phyloP scores from a whole-genome alignment of 345 rosid species.

The Eucalyptus victrix region DNA sequence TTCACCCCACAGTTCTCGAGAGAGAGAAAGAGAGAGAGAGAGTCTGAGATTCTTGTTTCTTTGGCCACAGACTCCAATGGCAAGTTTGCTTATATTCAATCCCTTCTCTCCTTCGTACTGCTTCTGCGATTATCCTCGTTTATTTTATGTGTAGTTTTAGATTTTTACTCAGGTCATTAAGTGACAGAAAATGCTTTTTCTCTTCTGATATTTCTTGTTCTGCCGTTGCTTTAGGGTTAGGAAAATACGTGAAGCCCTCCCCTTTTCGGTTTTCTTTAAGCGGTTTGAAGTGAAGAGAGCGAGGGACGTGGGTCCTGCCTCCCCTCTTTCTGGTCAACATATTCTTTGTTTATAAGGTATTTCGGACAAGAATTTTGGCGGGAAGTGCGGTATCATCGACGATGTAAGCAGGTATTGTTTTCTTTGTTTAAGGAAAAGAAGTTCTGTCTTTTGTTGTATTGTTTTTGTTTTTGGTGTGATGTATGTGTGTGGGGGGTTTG shows the following conservation, averaged over 20 bases:
- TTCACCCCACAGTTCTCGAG: background rate
- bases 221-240: background rate
- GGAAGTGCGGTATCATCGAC: background rate
- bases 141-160: background rate
- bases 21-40: background rate
- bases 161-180: background rate
- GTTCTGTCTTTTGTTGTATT: background rate
- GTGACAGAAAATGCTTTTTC: background rate
- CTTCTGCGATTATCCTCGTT: background rate
- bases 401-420: background rate
- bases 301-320: conserved; percentile 49
- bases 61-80: background rate
- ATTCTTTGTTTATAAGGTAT: background rate
- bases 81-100: background rate
- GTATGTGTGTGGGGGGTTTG: background rate
- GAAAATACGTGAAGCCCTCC: background rate
- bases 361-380: background rate
- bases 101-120: background rate
- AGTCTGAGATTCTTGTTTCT: background rate
- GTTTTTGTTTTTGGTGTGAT: background rate
- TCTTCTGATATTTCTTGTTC: background rate
- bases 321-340: conserved; percentile 34
- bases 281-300: conserved; percentile 7
- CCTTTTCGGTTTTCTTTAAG: background rate
- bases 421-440: background rate